phyloP scores from a whole-genome alignment of 495 filamentous ascomycete genomes.

The Lentithecium fluviatile region DNA sequence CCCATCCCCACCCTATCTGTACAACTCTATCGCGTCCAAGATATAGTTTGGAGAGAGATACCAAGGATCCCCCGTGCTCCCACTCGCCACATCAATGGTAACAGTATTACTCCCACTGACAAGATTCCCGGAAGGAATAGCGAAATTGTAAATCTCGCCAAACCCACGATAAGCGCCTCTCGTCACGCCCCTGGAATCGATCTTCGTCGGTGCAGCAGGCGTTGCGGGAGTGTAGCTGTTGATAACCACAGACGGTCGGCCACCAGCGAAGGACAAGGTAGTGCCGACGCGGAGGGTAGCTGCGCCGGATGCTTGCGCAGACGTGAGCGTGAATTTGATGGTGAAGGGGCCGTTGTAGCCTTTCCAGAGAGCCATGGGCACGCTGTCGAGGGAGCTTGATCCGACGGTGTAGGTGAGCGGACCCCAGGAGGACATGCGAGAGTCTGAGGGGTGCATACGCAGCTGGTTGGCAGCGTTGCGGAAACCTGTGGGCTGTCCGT shows the following conservation, averaged over 20 bases:
- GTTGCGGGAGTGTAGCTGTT: slow-evolving; percentile 51
- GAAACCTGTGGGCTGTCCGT: slow-evolving; percentile 65
- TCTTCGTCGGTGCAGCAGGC: slow-evolving; percentile 59
- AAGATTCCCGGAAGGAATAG: slow-evolving; percentile 56
- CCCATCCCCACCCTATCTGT: too few species aligned
- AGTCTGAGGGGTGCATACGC: slow-evolving; percentile 65
- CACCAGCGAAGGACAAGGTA: slow-evolving; percentile 61
- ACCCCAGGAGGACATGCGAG: slow-evolving; percentile 59
- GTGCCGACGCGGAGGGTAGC: slow-evolving; percentile 63
- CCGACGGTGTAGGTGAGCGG: slow-evolving; percentile 61
- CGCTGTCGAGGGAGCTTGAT: slow-evolving; percentile 49
- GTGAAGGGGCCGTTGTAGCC: slow-evolving; percentile 60
- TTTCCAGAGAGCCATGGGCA: slow-evolving; percentile 69
- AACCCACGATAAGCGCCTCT: slow-evolving; percentile 62
- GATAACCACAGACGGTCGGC: slow-evolving; percentile 50
- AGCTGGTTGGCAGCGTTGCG: slow-evolving; percentile 63
- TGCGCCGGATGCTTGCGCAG: slow-evolving; percentile 49
- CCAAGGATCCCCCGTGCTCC: slow-evolving; percentile 51
- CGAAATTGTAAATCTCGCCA: slow-evolving; percentile 61
- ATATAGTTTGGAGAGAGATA: slow-evolving; percentile 63
- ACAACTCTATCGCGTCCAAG: slow-evolving; percentile 34
- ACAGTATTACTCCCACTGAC: slow-evolving; percentile 62
- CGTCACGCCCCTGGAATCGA: slow-evolving; percentile 64
- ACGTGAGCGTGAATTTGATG: slow-evolving; percentile 58
- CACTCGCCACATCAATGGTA: slow-evolving; percentile 58